Evolutionary conservation across 257 asterid genomes (phyloP).

Genomic region (Plantago elongata): DNA sequence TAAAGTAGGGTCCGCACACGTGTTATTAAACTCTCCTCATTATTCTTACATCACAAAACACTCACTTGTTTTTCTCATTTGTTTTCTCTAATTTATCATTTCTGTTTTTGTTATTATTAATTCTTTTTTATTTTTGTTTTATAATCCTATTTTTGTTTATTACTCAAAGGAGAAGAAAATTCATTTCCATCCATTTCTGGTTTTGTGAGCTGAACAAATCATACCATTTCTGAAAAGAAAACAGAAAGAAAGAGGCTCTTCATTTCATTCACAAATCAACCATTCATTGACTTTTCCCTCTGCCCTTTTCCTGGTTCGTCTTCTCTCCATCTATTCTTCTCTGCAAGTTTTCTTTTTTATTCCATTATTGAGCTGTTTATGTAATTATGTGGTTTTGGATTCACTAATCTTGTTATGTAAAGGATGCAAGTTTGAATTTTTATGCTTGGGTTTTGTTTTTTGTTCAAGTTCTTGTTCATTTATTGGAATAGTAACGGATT

Average conservation of each 20-base stretch:
- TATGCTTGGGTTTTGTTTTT: not conserved
- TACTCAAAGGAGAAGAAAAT: not conserved
- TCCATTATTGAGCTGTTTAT: not conserved
- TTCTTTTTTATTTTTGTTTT: not conserved
- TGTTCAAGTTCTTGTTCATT: conserved; percentile 11
- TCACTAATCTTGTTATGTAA: not conserved
- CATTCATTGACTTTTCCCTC: conserved; percentile 27
- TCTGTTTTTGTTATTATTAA: not conserved
- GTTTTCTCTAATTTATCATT: not conserved
- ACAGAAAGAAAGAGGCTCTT: conserved; percentile 4
- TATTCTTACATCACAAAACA: conserved; percentile 14
- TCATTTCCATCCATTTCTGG: conserved; percentile 16
- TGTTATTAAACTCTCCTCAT: conserved; percentile 16
- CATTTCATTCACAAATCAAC: conserved; percentile 9
- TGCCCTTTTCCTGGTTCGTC: conserved; percentile 1
- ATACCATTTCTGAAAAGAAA: too few relatives aligned
- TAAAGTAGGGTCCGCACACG: conserved; percentile 24
- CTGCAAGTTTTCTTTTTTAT: not conserved
- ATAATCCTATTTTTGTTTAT: not conserved
- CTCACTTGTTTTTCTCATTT: not conserved
- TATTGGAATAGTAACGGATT: conserved; percentile 7
- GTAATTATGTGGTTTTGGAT: not conserved
- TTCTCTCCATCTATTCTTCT: not conserved
- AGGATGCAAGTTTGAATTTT: not conserved
- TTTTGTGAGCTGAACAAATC: conserved; percentile 14